phyloP scores from a whole-genome alignment of 352 stramenopile species.

The Phytophthora brassicae region DNA sequence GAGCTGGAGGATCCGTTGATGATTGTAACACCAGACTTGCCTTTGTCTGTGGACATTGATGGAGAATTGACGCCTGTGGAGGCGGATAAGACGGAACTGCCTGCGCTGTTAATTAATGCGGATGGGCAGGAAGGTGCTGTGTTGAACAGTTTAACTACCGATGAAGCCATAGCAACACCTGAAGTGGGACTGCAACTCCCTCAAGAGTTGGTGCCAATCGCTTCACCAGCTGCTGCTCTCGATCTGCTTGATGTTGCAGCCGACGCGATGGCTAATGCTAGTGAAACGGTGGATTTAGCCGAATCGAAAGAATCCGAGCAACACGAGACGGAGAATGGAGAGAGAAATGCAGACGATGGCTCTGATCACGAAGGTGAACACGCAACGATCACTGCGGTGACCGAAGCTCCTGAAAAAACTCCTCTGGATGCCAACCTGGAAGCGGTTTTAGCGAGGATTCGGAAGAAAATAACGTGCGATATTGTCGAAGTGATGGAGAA shows the following conservation, averaged over 20 bases:
- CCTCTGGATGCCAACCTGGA: conserved; percentile 67
- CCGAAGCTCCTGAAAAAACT: conserved; percentile 27
- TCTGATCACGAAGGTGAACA: conserved; percentile 30
- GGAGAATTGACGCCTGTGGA: too few species aligned
- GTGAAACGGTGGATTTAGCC: neutral
- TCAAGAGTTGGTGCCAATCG: conserved; percentile 22
- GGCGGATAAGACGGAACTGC: neutral
- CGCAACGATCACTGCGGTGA: conserved; percentile 52
- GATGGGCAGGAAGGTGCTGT: neutral
- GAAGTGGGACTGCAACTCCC: conserved; percentile 26
- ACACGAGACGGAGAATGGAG: conserved; percentile 7
- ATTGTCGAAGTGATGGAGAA: conserved; percentile 61
- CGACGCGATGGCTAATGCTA: neutral
- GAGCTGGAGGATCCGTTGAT: conserved; percentile 15
- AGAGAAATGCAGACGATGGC: conserved; percentile 3
- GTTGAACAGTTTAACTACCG: conserved; percentile 9
- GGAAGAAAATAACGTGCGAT: conserved; percentile 64
- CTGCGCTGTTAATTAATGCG: conserved; percentile 9
- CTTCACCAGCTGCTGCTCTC: conserved; percentile 32
- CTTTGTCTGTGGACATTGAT: neutral
- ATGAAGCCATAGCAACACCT: conserved; percentile 26
- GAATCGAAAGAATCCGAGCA: conserved; percentile 23
- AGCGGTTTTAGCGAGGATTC: conserved; percentile 59
- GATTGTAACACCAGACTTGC: neutral
- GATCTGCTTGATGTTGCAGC: conserved; percentile 17